Conservation (phyloP, 164 flowering plant genomes). For the Hamamelis virginiana region DNA sequence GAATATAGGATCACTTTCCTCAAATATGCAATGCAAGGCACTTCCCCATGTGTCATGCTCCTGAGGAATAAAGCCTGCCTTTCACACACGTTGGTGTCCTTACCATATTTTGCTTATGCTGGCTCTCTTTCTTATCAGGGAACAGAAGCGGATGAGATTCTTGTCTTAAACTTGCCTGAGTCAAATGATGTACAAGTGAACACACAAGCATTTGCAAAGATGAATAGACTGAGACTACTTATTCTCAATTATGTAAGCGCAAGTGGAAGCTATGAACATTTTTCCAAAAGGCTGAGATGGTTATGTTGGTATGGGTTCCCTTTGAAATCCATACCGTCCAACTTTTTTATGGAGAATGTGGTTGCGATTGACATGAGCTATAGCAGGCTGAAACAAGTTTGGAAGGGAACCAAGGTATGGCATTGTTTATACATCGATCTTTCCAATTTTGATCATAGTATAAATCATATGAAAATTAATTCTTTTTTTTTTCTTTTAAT, state of each 20-base stretch:
- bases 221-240: slow-evolving; percentile 19
- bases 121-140: slow-evolving; percentile 17
- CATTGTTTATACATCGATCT: too few species aligned
- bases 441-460: too few species aligned
- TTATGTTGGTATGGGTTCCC: slow-evolving; percentile 22
- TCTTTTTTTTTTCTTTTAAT: too few species aligned
- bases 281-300: slow-evolving; percentile 14
- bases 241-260: neutral
- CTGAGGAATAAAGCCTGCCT: neutral
- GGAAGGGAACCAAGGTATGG: slow-evolving; percentile 11
- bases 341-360: slow-evolving; percentile 8
- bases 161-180: slow-evolving; percentile 5
- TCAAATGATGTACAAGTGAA: neutral
- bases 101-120: too few species aligned
- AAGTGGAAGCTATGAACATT: neutral
- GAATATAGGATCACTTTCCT: too few species aligned
- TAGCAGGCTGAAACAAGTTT: slow-evolving; percentile 10
- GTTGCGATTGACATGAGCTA: slow-evolving; percentile 16
- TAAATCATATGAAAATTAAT: too few species aligned
- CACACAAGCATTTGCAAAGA: slow-evolving; percentile 4
- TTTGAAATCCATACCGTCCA: slow-evolving; percentile 10
- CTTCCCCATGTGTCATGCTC: neutral
- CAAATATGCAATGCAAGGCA: too few species aligned
- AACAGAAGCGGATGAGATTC: slow-evolving; percentile 15
- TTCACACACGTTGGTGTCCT: too few species aligned